These are phyloP conservation scores for Cystobasidium ongulense DNA, from an alignment of 768 basidiomycete genomes.

Conservation along the genomic window DNA sequence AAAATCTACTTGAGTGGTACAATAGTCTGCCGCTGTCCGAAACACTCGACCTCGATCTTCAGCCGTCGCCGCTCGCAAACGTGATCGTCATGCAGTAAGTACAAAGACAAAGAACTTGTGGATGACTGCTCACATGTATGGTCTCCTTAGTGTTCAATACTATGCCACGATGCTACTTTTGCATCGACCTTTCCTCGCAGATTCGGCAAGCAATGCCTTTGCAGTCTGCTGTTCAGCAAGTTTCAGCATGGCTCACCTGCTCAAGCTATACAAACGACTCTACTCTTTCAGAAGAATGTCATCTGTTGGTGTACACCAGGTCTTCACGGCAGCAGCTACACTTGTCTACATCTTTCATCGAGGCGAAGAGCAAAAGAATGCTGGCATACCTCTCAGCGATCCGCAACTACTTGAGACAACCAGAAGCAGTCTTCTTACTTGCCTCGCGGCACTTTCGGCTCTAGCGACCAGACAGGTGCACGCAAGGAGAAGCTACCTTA, in stretches of 20 bases:
- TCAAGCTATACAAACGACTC: conserved; percentile 13
- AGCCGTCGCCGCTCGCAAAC: conserved; percentile 4
- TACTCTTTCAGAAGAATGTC: conserved; percentile 13
- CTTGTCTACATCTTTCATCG: conserved; percentile 15
- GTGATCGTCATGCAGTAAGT: conserved; percentile 11
- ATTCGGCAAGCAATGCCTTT: conserved; percentile 2
- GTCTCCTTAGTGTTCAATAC: background rate
- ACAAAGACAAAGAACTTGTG: background rate
- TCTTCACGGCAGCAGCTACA: conserved; percentile 7
- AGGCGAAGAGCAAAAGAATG: background rate
- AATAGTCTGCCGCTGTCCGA: background rate
- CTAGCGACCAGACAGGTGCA: conserved; percentile 10
- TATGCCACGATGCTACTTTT: conserved; percentile 24
- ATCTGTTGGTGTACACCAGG: background rate
- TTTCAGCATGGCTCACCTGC: conserved; percentile 2
- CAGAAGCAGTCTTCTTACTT: background rate
- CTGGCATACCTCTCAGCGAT: background rate
- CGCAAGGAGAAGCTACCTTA: conserved; percentile 10
- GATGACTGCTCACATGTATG: background rate
- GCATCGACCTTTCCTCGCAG: conserved; percentile 10
- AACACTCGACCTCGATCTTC: background rate
- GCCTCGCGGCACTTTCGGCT: conserved; percentile 7
- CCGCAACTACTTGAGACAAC: background rate
- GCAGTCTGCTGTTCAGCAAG: background rate
- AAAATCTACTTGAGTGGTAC: conserved; percentile 7